Percentiles rank a stretch among this genome's conserved stretches.
phyloP scores from a whole-genome alignment of 352 stramenopile genomes.

The Globisporangium canariense region DNA sequence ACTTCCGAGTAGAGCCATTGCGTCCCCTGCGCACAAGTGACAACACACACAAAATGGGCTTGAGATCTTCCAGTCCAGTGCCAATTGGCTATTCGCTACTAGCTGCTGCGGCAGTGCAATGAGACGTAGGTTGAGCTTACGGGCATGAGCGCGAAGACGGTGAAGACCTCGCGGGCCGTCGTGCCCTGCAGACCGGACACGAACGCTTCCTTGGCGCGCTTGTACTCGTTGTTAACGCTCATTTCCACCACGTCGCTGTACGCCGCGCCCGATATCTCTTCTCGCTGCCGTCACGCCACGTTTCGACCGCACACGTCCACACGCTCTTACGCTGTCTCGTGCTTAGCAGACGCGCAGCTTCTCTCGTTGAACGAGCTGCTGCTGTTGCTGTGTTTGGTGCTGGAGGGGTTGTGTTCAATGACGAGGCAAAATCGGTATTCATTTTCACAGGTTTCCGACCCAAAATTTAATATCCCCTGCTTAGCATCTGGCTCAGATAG shows the following conservation, averaged over 20 bases:
- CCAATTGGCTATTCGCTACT: neutral
- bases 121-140: constrained; percentile 24
- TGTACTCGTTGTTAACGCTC: constrained; percentile 70
- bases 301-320: no score
- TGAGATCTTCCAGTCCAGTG: neutral
- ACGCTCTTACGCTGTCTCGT: no score
- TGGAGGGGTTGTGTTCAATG: no score
- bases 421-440: no score
- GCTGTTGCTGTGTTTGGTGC: no score
- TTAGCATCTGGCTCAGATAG: constrained; percentile 14
- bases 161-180: constrained; percentile 65
- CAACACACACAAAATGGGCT: neutral
- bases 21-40: constrained; percentile 33
- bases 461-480: no score
- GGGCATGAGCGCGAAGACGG: constrained; percentile 71
- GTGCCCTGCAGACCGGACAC: constrained; percentile 69
- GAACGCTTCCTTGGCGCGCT: constrained; percentile 82
- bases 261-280: no score
- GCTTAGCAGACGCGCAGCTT: no score
- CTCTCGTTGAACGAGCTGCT: no score
- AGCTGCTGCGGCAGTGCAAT: neutral
- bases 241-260: constrained; percentile 15
- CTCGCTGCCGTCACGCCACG: no score
- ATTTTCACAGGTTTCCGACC: no score
- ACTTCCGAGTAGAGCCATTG: constrained; percentile 85